These are phyloP conservation scores for Pugionium dolabratum DNA, from an alignment of 345 rosid species.

Conservation along the genomic window DNA sequence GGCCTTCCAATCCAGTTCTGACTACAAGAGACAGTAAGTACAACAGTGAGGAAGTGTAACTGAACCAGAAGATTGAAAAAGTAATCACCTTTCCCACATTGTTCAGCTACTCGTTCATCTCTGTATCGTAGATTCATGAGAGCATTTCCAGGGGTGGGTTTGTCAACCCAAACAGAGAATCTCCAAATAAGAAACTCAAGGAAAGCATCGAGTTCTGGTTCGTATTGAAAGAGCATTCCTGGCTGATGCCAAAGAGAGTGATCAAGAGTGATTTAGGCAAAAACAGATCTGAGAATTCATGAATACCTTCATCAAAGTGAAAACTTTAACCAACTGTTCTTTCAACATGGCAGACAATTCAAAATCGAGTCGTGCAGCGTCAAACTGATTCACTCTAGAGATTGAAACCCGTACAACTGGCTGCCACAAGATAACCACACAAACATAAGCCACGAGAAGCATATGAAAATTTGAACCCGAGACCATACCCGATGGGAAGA, in stretches of 20 bases:
- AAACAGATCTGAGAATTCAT: background rate
- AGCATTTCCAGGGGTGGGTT: conserved; percentile 97
- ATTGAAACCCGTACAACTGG: conserved; percentile 62
- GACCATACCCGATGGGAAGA: conserved; percentile 53
- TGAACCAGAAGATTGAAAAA: too few species aligned
- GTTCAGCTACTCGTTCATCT: conserved; percentile 66
- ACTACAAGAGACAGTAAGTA: conserved; percentile 46
- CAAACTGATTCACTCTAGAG: conserved; percentile 95
- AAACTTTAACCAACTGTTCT: conserved; percentile 90
- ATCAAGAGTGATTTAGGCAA: background rate
- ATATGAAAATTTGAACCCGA: background rate
- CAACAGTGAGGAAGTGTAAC: too few species aligned
- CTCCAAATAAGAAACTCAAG: conserved; percentile 99
- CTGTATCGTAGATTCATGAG: conserved; percentile 89
- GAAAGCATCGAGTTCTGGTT: conserved; percentile 99
- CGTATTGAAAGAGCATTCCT: conserved; percentile 97
- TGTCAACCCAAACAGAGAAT: conserved; percentile 98
- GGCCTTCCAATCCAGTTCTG: conserved; percentile 95
- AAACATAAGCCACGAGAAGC: conserved; percentile 5
- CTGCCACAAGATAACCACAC: conserved; percentile 42
- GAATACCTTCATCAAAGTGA: conserved; percentile 85
- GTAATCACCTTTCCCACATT: conserved; percentile 55
- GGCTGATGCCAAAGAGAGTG: conserved; percentile 70
- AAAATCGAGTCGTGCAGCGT: conserved; percentile 88
- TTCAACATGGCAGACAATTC: conserved; percentile 98